phyloP scores from a whole-genome alignment of 2,329 filamentous ascomycete genomes.

The Diaporthe caulivora region DNA sequence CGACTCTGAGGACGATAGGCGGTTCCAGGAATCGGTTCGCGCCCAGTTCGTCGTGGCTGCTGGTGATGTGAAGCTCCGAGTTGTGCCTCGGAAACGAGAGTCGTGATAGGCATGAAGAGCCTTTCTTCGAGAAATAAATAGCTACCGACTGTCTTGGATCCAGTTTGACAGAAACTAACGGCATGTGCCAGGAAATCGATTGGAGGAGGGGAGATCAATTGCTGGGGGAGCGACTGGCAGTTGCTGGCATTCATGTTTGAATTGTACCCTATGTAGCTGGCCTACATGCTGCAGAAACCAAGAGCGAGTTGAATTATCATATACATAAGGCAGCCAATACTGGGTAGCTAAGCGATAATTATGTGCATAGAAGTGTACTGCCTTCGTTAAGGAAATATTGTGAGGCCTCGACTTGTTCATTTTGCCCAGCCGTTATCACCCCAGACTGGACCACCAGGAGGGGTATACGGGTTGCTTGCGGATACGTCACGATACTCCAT shows the following conservation, averaged over 20 bases:
- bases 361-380: not conserved
- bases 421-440: constrained; percentile 1
- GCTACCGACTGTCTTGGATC: not conserved
- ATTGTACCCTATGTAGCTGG: no score
- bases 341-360: not conserved
- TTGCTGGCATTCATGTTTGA: no score
- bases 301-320: not conserved
- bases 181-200: no score
- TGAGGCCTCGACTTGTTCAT: not conserved
- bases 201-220: no score
- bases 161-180: no score
- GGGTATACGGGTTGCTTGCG: not conserved
- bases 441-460: constrained; percentile 22
- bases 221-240: no score
- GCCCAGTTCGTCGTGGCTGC: not conserved
- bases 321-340: not conserved
- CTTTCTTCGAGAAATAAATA: no score
- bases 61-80: constrained; percentile 5
- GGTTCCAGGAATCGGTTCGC: not conserved
- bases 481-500: constrained; percentile 12
- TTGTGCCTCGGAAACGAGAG: not conserved
- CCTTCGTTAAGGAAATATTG: not conserved
- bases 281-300: no score
- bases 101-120: not conserved
- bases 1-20: not conserved